A percentile compares a stretch with the other conserved stretches of the same genome.
Conservation (phyloP, 1,139 yeast genomes). For the Suhomyces atakaporum region DNA sequence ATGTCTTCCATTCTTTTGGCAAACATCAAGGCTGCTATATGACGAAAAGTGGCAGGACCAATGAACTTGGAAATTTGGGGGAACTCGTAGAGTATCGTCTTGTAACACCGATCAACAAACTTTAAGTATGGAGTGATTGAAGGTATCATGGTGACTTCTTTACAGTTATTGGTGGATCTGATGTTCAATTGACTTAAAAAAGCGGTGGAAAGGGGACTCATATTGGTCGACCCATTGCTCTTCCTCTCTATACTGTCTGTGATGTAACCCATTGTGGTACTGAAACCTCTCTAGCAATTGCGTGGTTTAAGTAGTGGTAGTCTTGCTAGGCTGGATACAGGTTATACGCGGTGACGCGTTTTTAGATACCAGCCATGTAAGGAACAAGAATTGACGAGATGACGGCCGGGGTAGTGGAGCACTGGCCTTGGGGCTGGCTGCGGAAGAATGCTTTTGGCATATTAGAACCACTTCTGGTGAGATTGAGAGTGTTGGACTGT, state of each 20-base stretch:
- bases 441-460: too few species aligned
- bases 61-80: constrained; percentile 8
- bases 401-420: too few species aligned
- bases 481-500: too few species aligned
- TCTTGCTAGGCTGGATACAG: background rate
- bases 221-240: constrained; percentile 5
- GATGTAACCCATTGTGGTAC: constrained; percentile 2
- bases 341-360: background rate
- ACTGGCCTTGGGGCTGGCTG: too few species aligned
- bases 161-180: constrained; percentile 3
- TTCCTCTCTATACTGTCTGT: constrained; percentile 4
- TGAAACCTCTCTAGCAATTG: background rate
- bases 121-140: constrained; percentile 9
- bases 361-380: background rate
- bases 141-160: constrained; percentile 11
- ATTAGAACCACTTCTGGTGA: too few species aligned
- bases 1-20: constrained; percentile 11
- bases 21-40: constrained; percentile 11
- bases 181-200: constrained; percentile 8
- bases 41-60: constrained; percentile 12
- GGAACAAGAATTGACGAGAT: too few species aligned
- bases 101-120: constrained; percentile 10
- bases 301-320: background rate
- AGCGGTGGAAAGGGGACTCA: constrained; percentile 8
- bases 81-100: constrained; percentile 6